Base-by-base conservation (phyloP, 371 early-diverging fungal species). In the Haplosporangium sp. region DNA sequence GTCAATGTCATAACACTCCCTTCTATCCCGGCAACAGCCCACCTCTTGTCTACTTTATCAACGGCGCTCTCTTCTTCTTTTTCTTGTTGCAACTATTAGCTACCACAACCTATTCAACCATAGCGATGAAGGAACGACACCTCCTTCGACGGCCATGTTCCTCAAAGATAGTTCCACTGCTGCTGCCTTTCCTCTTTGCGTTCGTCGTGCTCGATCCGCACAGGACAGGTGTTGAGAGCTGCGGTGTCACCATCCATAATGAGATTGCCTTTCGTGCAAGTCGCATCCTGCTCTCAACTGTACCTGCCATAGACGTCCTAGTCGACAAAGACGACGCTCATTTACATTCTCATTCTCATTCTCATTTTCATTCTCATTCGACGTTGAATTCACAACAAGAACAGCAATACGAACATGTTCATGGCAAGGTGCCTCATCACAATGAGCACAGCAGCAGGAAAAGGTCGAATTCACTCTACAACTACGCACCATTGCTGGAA, bases 161-260 rank as follows among this genome's bases (percentile, higher is more conserved):
- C 29, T 29, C 29, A 4, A 29, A 4, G 29, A 29, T 29, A 29
- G 29, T 4, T 29, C 29, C 4, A 8, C 50, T 50, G 50, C 13
- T 50, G 9, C 59, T 66, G 29, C 36, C 23, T 14, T 40, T 66
- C 11, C 21, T 20, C 20, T 36, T 59, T 42, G 43, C 23, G 13
- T 36, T 59, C 37, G 53, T 53, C 36, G 36, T 45, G n/a, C 52
- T 56, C 29, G 52, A 58, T 42, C 48, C 57, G 43, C 7, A 50
- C 13, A 50, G 53, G 46, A 20, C 41, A 3, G 23, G 21, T 23
- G 66, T 66, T 12, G 53, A 66, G 13, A 52, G 59, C 55, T 86
- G 86, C 48, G 87, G 87, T 54, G 81, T 85, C 18, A 84, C 84
- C 13, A 85, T 86, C 55, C 87, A 86, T 74, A 86, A 87, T 71